Evolutionary conservation across 2,329 filamentous ascomycete species (phyloP).

Genomic region (Keithomyces neogunnii): DNA sequence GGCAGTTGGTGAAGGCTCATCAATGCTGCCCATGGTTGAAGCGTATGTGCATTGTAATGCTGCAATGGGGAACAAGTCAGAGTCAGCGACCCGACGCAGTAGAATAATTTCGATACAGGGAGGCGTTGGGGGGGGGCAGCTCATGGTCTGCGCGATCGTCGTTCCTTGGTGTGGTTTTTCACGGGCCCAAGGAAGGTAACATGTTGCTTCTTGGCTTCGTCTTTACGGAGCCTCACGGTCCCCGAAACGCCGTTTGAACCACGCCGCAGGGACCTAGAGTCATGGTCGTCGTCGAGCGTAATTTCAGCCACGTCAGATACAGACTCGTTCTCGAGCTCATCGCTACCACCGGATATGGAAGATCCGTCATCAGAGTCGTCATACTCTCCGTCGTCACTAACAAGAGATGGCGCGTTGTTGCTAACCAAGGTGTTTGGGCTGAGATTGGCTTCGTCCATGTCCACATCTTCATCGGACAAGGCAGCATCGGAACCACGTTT

Average conservation of each 20-base stretch:
- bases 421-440: slow-evolving; percentile 63
- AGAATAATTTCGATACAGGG: slow-evolving; percentile 9
- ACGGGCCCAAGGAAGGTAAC: slow-evolving; percentile 47
- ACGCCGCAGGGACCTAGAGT: slow-evolving; percentile 35
- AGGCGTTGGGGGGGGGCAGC: slow-evolving; percentile 11
- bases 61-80: neutral
- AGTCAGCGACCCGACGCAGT: neutral
- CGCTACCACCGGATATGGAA: slow-evolving; percentile 48
- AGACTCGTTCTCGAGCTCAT: slow-evolving; percentile 49
- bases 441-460: slow-evolving; percentile 50
- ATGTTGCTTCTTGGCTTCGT: slow-evolving; percentile 38
- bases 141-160: slow-evolving; percentile 14
- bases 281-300: slow-evolving; percentile 48
- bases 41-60: slow-evolving; percentile 1
- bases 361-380: slow-evolving; percentile 62
- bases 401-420: slow-evolving; percentile 70
- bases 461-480: slow-evolving; percentile 37
- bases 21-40: neutral
- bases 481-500: slow-evolving; percentile 14
- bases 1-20: neutral
- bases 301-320: slow-evolving; percentile 55
- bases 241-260: slow-evolving; percentile 33
- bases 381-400: slow-evolving; percentile 74
- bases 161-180: slow-evolving; percentile 29
- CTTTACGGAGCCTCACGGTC: slow-evolving; percentile 42